These are phyloP conservation scores for Ilyonectria mors-panacis DNA, from an alignment of 2,329 filamentous ascomycete species.

Conservation along the genomic window DNA sequence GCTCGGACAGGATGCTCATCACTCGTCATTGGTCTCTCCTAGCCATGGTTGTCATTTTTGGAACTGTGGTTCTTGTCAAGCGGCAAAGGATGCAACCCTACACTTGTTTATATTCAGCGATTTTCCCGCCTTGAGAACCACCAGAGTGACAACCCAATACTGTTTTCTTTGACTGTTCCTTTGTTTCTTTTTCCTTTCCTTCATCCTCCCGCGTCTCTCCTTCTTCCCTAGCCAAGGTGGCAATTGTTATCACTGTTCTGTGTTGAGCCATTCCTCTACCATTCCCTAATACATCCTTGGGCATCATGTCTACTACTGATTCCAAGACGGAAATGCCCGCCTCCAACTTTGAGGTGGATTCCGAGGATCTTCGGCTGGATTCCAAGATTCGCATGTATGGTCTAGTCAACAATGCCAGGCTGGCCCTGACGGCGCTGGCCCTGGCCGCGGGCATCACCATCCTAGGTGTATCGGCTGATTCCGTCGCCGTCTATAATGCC, in stretches of 20 bases:
- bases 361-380: constrained; percentile 53
- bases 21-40: constrained; percentile 36
- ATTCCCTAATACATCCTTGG: constrained; percentile 24
- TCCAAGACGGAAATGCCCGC: constrained; percentile 59
- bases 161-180: constrained; percentile 15
- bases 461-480: constrained; percentile 68
- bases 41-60: constrained; percentile 32
- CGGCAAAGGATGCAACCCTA: constrained; percentile 31
- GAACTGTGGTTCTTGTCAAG: constrained; percentile 27
- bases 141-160: constrained; percentile 12
- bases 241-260: constrained; percentile 27
- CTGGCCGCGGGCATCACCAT: constrained; percentile 67
- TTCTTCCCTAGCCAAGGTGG: constrained; percentile 14
- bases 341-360: constrained; percentile 66
- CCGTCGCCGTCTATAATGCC: constrained; percentile 68
- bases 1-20: neutral
- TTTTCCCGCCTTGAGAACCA: constrained; percentile 19
- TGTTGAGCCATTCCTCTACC: constrained; percentile 16
- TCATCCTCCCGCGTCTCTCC: constrained; percentile 13
- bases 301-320: constrained; percentile 46
- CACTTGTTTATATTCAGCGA: constrained; percentile 40
- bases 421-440: constrained; percentile 65
- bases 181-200: constrained; percentile 23
- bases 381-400: constrained; percentile 58
- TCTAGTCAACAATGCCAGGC: constrained; percentile 60